Percentiles rank a stretch among this genome's conserved stretches.
These are phyloP conservation scores for Sphagnum tenellum DNA, from an alignment of 225 moss, liverwort and hornwort species.

Conservation along the genomic window DNA sequence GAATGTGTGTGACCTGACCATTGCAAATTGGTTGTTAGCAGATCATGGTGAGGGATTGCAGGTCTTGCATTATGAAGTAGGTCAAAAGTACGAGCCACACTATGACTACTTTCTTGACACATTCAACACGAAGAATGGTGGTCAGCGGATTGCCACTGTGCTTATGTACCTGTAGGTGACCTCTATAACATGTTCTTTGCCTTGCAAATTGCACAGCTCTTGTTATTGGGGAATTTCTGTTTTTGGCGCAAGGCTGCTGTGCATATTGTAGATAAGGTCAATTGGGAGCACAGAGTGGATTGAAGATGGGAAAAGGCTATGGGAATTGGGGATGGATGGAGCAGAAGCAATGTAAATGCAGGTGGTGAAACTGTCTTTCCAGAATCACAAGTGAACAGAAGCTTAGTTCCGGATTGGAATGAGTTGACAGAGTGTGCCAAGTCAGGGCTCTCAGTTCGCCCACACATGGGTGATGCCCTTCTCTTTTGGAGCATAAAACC, in stretches of 20 bases:
- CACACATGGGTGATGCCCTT: conserved; percentile 85
- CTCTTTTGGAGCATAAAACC: conserved; percentile 98
- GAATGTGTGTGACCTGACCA: no score
- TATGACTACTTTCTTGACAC: conserved; percentile 96
- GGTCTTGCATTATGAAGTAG: conserved; percentile 90
- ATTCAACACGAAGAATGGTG: conserved; percentile 90
- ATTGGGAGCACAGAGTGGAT: no score
- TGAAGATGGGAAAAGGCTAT: no score
- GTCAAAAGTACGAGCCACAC: conserved; percentile 92
- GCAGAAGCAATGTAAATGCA: conserved; percentile 86
- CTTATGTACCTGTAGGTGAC: conserved; percentile 88
- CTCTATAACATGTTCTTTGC: not conserved
- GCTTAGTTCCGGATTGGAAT: conserved; percentile 63
- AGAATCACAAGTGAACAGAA: conserved; percentile 65
- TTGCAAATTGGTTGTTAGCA: conserved; percentile 12
- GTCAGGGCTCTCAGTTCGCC: conserved; percentile 80
- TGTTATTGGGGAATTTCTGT: no score
- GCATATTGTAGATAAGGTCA: no score
- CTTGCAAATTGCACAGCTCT: no score
- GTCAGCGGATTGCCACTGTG: conserved; percentile 90
- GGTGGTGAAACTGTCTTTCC: conserved; percentile 99
- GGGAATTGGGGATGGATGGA: conserved; percentile 3
- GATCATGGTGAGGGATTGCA: conserved; percentile 99
- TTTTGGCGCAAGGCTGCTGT: no score
- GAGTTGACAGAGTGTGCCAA: conserved; percentile 79